phyloP scores from a whole-genome alignment of 2,329 filamentous ascomycete genomes.

The Fusarium sp. region DNA sequence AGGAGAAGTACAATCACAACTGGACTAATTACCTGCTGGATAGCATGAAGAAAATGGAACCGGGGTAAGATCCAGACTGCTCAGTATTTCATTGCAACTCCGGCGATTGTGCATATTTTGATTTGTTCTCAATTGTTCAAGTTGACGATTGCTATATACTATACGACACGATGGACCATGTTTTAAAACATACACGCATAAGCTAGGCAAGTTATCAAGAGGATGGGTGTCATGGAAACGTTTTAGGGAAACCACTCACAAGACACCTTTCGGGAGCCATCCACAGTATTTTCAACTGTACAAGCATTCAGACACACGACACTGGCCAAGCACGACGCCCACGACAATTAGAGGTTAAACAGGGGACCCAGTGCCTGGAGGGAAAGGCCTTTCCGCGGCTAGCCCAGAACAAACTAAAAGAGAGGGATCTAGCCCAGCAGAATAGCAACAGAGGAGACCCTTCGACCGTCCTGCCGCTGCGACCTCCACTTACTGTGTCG shows the following conservation, averaged over 20 bases:
- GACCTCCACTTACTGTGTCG: background rate
- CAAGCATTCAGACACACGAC: background rate
- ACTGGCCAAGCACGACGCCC: background rate
- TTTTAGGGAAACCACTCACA: background rate
- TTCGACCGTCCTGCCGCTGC: background rate
- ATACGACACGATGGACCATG: background rate
- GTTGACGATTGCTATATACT: background rate
- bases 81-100: background rate
- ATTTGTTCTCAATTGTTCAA: background rate
- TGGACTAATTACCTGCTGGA: background rate
- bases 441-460: conserved; percentile 45
- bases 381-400: conserved; percentile 16
- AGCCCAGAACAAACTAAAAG: background rate
- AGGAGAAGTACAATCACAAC: background rate
- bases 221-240: background rate
- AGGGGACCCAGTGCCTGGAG: background rate
- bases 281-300: conserved; percentile 7
- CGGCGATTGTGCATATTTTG: background rate
- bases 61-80: background rate
- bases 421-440: conserved; percentile 19
- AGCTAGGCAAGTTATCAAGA: background rate
- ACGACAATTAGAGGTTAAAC: background rate
- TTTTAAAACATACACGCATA: background rate
- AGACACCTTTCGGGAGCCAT: background rate
- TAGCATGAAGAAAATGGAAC: background rate